phyloP scores from a whole-genome alignment of 2,329 filamentous ascomycete genomes.

The Pochonia chlamydosporia region DNA sequence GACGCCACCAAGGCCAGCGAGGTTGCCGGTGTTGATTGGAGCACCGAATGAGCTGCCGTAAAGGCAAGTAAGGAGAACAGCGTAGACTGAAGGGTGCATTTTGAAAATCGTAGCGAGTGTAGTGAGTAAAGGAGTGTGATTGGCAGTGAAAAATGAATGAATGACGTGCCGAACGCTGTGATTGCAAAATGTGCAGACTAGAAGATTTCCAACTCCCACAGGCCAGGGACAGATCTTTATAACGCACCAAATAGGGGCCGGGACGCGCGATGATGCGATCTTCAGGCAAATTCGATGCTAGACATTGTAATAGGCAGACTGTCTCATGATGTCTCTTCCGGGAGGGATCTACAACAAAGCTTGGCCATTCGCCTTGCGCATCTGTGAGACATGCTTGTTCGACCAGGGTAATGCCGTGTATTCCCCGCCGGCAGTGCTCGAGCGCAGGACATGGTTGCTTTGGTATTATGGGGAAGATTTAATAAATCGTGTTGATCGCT shows the following conservation, averaged over 20 bases:
- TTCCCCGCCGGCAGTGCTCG: not conserved
- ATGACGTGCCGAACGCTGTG: not conserved
- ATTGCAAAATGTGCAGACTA: no score
- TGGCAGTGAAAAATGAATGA: not conserved
- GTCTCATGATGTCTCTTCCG: not conserved
- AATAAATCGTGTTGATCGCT: no score
- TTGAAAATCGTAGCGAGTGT: not conserved
- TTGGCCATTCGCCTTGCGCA: not conserved
- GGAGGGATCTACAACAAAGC: not conserved
- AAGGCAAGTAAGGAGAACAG: conserved; percentile 5
- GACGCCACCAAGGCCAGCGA: not conserved
- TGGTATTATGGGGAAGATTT: no score
- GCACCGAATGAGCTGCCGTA: conserved; percentile 5
- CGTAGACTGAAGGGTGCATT: conserved; percentile 4
- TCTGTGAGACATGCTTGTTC: not conserved
- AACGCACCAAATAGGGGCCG: not conserved
- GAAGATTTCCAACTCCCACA: no score
- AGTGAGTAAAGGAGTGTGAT: not conserved
- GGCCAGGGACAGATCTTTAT: conserved; percentile 1
- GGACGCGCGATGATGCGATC: not conserved
- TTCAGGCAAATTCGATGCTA: not conserved
- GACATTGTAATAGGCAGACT: not conserved
- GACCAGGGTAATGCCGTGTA: not conserved
- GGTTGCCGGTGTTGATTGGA: not conserved
- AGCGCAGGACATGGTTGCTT: conserved; percentile 3